phyloP scores from a whole-genome alignment of 2,329 filamentous ascomycete genomes.

The Beauveria rudraprayagi region DNA sequence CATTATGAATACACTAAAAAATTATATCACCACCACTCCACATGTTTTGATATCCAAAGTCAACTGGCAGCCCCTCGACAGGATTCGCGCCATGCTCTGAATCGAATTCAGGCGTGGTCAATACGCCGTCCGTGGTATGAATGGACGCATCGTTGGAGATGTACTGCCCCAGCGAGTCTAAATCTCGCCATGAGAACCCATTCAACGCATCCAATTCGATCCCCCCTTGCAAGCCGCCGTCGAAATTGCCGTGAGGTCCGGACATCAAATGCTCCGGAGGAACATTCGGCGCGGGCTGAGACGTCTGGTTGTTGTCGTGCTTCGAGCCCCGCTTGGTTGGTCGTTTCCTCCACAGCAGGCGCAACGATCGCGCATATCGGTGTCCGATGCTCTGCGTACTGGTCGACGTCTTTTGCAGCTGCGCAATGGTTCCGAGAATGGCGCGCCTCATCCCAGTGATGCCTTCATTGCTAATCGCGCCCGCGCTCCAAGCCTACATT shows the following conservation, averaged over 20 bases:
- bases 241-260: conserved; percentile 10
- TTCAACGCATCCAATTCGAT: conserved; percentile 38
- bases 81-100: conserved; percentile 18
- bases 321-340: conserved; percentile 13
- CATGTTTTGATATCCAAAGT: conserved; percentile 11
- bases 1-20: background rate
- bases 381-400: conserved; percentile 52
- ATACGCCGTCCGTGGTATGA: conserved; percentile 18
- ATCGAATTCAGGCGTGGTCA: conserved; percentile 19
- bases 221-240: conserved; percentile 17
- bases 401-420: conserved; percentile 49
- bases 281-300: conserved; percentile 20
- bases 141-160: conserved; percentile 22
- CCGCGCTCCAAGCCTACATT: conserved; percentile 45
- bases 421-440: conserved; percentile 49
- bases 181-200: conserved; percentile 54
- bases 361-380: conserved; percentile 52
- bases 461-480: conserved; percentile 47
- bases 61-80: conserved; percentile 7
- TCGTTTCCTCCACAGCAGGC: conserved; percentile 47
- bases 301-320: conserved; percentile 12
- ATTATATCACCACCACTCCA: conserved; percentile 13
- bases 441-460: conserved; percentile 48
- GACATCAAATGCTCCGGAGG: conserved; percentile 18
- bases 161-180: conserved; percentile 52